Evolutionary conservation across 2,329 filamentous ascomycete genomes (phyloP), one percentile per base, ranked within the genome.

Genomic region (Chalaropsis ovoidea): DNA sequence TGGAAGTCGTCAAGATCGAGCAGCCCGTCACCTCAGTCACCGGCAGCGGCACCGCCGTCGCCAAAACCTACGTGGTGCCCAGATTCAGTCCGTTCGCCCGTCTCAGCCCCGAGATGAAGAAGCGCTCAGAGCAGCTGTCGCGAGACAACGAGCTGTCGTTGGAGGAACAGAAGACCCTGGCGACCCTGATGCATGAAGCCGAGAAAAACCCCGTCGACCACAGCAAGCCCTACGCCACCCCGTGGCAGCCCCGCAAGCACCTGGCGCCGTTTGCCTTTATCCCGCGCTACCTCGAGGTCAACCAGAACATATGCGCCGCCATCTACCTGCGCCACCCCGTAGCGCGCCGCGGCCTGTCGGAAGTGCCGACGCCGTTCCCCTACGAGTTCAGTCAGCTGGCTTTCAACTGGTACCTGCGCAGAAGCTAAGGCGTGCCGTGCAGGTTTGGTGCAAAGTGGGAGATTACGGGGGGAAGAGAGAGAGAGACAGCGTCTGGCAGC

Each of bases 191-290:
- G 60, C 77, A 79, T 64, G 78, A 82, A 70, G 82, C 89, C 72
- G 78, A 81, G 66, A 84, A 90, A 73, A 95, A 96, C 76, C 87
- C 90, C 0, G 76, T 87, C 67, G 90, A 96, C 75, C 76, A 76
- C 60, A 77, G 75, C 66, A 95, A 95, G 77, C 90, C 94, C 2
- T 99, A 99, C 74, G 82, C 82, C 3, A 96, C 92, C 1, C 94
- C 94, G 13, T 99, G 94, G 94, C 78, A 82, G 69, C 94, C 94
- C 13, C 82, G 91, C 65, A 82, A 87, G 63, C 97, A 84, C 76
- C 95, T 99, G 89, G 81, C 84, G 63, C 86, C 92, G 0, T 99
- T 99, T 76, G 91, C 92, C 27, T 96, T 96, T 76, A 91, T 99
- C 70, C 94, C 94, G 11, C 81, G 89, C 64, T 99, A 97, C 75